phyloP scores from a whole-genome alignment of 768 basidiomycete species.

The Exidia glandulosa region DNA sequence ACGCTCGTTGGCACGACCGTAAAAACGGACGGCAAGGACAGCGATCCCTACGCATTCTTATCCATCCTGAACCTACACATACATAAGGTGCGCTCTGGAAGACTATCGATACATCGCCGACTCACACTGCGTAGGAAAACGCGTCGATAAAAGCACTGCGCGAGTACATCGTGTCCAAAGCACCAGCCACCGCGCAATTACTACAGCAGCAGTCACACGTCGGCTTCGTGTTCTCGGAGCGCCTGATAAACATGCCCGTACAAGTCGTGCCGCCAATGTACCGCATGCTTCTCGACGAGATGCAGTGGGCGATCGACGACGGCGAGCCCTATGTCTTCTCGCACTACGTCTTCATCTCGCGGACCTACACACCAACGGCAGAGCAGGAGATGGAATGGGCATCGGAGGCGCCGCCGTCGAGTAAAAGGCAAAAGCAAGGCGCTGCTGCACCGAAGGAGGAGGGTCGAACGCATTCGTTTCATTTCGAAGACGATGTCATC shows the following conservation, averaged over 20 bases:
- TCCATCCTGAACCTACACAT: constrained; percentile 71
- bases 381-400: constrained; percentile 55
- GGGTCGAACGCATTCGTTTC: constrained; percentile 64
- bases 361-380: constrained; percentile 62
- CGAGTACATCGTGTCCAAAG: constrained; percentile 58
- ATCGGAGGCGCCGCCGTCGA: constrained; percentile 21
- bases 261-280: constrained; percentile 91
- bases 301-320: constrained; percentile 58
- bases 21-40: constrained; percentile 82
- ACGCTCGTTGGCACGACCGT: constrained; percentile 71
- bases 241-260: constrained; percentile 91
- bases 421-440: constrained; percentile 30
- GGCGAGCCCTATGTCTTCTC: constrained; percentile 62
- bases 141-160: constrained; percentile 59
- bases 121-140: constrained; percentile 41
- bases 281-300: constrained; percentile 73
- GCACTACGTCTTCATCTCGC: constrained; percentile 65
- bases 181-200: constrained; percentile 29
- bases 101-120: not conserved
- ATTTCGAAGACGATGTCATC: constrained; percentile 76
- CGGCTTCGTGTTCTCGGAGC: constrained; percentile 77
- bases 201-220: constrained; percentile 43
- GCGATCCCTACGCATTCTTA: constrained; percentile 83
- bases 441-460: constrained; percentile 23
- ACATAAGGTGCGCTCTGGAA: constrained; percentile 40